Evolutionary conservation across 768 basidiomycete species (phyloP).

Genomic region (Phlebiopsis gigantea): DNA sequence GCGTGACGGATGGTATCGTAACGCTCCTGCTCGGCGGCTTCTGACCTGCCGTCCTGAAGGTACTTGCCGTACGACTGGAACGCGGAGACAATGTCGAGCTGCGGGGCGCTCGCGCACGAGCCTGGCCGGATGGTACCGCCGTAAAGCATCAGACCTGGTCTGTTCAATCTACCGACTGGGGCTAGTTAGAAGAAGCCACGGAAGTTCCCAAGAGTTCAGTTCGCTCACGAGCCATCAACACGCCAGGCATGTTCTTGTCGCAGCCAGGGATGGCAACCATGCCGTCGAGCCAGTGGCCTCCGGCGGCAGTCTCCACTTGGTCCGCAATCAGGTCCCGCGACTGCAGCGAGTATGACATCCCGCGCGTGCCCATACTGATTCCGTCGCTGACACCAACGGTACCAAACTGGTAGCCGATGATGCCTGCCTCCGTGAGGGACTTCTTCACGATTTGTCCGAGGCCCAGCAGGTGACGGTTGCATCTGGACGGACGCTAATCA

Average conservation of each 20-base stretch:
- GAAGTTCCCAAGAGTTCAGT: no score
- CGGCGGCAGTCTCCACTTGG: conserved; percentile 88
- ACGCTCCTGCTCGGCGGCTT: conserved; percentile 75
- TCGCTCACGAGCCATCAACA: conserved; percentile 92
- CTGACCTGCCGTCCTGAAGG: conserved; percentile 82
- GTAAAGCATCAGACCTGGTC: conserved; percentile 96
- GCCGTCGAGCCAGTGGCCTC: conserved; percentile 94
- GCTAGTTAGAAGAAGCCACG: no score
- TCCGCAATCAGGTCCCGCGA: conserved; percentile 98
- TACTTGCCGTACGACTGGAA: conserved; percentile 98
- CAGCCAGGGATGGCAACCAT: conserved; percentile 97
- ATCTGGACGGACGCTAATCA: conserved; percentile 43
- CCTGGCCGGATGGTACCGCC: conserved; percentile 94
- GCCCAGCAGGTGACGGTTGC: conserved; percentile 88
- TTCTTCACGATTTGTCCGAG: conserved; percentile 85
- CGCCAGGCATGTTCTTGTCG: conserved; percentile 99
- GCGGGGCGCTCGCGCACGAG: conserved; percentile 81
- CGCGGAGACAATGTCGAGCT: conserved; percentile 93
- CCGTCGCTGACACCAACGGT: conserved; percentile 92
- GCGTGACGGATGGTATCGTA: conserved; percentile 87
- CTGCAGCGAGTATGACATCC: conserved; percentile 95
- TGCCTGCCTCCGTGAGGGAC: conserved; percentile 60
- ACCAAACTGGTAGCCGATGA: conserved; percentile 97
- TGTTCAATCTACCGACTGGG: conserved; percentile 87
- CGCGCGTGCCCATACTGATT: conserved; percentile 56